phyloP scores from a whole-genome alignment of 441 rosid species.

The Erodium chrysanthum region DNA sequence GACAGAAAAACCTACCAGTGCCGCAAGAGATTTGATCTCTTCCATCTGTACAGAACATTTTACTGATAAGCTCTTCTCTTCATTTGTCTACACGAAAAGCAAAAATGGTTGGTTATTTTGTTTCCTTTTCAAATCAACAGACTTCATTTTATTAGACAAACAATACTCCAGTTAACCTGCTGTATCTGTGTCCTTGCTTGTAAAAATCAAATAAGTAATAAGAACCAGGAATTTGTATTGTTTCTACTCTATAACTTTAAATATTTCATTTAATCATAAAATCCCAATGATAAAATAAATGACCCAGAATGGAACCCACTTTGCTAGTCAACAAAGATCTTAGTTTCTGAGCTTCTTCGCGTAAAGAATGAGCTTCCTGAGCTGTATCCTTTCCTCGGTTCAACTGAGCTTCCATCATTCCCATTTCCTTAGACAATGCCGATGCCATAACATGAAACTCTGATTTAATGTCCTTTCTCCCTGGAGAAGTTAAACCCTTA shows the following conservation, averaged over 20 bases:
- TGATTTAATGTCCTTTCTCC: slow-evolving; percentile 70
- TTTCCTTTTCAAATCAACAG: slow-evolving; percentile 1
- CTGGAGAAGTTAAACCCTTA: slow-evolving; percentile 37
- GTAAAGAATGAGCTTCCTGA: slow-evolving; percentile 60
- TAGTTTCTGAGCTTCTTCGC: slow-evolving; percentile 52
- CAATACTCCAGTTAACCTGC: background rate
- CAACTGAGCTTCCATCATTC: slow-evolving; percentile 88
- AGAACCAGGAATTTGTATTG: background rate
- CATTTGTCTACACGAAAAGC: slow-evolving; percentile 48
- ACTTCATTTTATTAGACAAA: background rate
- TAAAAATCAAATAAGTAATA: background rate
- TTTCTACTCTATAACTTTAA: background rate
- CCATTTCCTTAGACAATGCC: slow-evolving; percentile 87
- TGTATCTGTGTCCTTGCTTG: slow-evolving; percentile 1
- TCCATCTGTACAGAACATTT: slow-evolving; percentile 52
- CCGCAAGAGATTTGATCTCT: slow-evolving; percentile 58
- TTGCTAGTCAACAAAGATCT: slow-evolving; percentile 51
- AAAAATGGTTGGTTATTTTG: slow-evolving; percentile 17
- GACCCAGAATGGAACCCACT: slow-evolving; percentile 28
- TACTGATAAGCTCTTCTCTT: slow-evolving; percentile 43
- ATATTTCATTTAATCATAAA: background rate
- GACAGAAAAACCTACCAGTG: slow-evolving; percentile 38
- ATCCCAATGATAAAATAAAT: background rate
- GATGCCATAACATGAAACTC: slow-evolving; percentile 86
- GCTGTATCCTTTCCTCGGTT: slow-evolving; percentile 86